Base-by-base conservation (phyloP, 2,329 filamentous ascomycete genomes). In the Elsinoe arachidis region DNA sequence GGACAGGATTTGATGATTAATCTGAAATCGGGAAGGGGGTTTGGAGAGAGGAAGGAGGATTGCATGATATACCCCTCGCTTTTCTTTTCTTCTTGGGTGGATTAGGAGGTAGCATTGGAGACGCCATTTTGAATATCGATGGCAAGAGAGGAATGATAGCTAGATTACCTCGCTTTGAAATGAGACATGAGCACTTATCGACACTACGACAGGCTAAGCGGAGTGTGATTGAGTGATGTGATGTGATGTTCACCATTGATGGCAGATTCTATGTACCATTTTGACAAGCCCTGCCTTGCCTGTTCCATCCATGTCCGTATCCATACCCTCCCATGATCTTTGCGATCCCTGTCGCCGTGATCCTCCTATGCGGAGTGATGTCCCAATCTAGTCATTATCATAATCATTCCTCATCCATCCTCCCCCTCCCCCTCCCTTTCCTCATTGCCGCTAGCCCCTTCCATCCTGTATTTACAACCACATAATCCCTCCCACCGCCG, bases 61-160 rank as follows among this genome's bases (percentile, higher is more conserved):
- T 46, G 41, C 41, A 46, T 46, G 41, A 23, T 46, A 46, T 46
- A 46, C 41, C 41, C 41, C 41, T 46, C 41, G 41, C 26, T 46
- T 23, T 46, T 26, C 6, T 6, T 46, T 46, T 46, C 41, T 46
- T 26, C 19, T 6, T 21, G 19, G 39, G 39, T 19, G 39, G 15
- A 43, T 15, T 15, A 21, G 6, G 3, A 43, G 15, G 4, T 43
- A 21, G 39, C 15, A 6, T 43, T 43, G 9, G 26, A 30, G 26
- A 30, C 3, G 26, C 26, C 7, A 30, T 5, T 7, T 9, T 30
- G 26, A 30, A 30, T 5, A 30, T 30, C 26, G 7, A 9, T 30
- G 26, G 26, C 26, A 9, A 30, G 26, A 9, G 7, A 30, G 26
- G 26, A 30, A 5, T 2, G 26, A 30, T n/a, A 39, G 5, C 2